phyloP scores from a whole-genome alignment of 2,329 filamentous ascomycete genomes.

The Beauveria australis region DNA sequence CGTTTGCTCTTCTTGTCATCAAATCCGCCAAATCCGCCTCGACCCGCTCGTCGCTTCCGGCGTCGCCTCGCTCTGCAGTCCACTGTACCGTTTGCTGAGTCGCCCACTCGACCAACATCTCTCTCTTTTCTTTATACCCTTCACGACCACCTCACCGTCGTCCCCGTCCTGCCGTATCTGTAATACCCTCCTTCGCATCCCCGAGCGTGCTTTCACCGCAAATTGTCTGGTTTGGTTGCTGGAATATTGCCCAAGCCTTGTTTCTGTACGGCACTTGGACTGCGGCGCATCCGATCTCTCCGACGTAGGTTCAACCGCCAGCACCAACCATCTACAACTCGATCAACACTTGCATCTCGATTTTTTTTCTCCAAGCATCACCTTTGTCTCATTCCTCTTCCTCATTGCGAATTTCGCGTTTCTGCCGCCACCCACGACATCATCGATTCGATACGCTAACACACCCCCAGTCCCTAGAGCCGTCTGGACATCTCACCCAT shows the following conservation, averaged over 20 bases:
- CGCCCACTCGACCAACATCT: background rate
- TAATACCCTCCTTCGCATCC: background rate
- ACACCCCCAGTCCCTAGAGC: conserved; percentile 5
- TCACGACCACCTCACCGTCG: background rate
- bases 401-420: background rate
- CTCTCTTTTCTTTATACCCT: background rate
- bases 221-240: conserved; percentile 8
- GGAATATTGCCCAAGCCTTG: conserved; percentile 11
- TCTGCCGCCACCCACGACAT: too few species aligned
- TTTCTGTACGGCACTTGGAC: background rate
- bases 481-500: conserved; percentile 8
- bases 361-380: background rate
- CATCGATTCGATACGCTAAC: background rate
- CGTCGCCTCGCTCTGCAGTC: background rate
- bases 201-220: background rate
- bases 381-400: background rate
- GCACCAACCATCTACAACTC: background rate
- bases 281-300: background rate
- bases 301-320: conserved; percentile 6
- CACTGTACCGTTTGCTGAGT: background rate
- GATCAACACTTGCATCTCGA: background rate
- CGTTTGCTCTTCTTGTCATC: background rate
- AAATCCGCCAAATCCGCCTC: background rate
- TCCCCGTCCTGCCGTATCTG: background rate
- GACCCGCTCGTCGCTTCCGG: conserved; percentile 9